Percentiles rank a stretch among this genome's conserved stretches.
These are phyloP conservation scores for Pestalotiopsis sp. DNA, from an alignment of 2,329 filamentous ascomycete genomes.

Conservation along the genomic window DNA sequence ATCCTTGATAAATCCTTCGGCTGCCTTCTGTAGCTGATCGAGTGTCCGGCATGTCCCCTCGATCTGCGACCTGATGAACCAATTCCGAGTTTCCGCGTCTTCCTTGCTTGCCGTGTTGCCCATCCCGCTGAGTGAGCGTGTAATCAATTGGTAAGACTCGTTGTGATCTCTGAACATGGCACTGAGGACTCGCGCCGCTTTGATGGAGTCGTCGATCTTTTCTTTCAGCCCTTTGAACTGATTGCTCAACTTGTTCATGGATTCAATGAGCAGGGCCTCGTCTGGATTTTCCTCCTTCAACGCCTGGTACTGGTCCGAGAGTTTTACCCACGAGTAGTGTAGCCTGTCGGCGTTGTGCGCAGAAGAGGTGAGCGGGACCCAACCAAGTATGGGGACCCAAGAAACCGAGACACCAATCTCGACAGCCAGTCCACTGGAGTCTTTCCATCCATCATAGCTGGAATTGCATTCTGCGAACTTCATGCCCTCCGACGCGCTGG, in stretches of 20 bases:
- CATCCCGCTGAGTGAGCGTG: not conserved
- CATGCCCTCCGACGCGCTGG: not conserved
- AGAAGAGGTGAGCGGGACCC: too few species aligned
- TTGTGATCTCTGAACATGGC: not conserved
- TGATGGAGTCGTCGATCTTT: not conserved
- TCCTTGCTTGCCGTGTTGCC: not conserved
- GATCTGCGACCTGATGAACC: not conserved
- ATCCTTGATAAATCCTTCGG: not conserved
- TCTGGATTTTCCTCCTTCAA: not conserved
- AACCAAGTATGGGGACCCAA: too few species aligned
- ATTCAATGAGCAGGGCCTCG: not conserved
- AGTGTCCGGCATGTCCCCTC: not conserved
- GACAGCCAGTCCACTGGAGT: not conserved
- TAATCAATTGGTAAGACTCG: not conserved
- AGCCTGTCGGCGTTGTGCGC: not conserved
- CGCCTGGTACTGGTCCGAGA: not conserved
- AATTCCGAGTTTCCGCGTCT: not conserved
- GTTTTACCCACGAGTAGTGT: not conserved
- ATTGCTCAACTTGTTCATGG: not conserved
- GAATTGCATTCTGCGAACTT: not conserved
- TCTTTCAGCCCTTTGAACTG: not conserved
- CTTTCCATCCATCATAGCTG: not conserved
- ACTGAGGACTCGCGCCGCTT: not conserved
- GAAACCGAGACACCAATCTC: not conserved
- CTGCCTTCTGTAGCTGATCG: not conserved